Evolutionary conservation across 805 yeast species (phyloP), one percentile per base, ranked within the genome.

Genomic region (Debaryomyces castellii): DNA sequence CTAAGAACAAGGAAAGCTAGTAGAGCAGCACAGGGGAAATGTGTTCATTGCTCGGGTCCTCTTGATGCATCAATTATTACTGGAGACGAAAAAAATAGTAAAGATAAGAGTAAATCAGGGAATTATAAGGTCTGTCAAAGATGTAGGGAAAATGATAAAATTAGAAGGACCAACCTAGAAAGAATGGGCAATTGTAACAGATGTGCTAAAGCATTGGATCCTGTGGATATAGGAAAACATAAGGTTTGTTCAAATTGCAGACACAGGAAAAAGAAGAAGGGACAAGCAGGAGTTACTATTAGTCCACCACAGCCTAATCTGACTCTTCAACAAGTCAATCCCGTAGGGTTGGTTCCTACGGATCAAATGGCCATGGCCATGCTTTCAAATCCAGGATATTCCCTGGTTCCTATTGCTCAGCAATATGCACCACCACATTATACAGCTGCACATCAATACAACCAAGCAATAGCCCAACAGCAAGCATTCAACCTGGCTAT

Each of bases 11-110:
- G 81, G 39, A 83, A 83, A 55, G 80, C 81, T 0, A 74, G 71
- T 43, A 66, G 89, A 34, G 85, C 80, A 5, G 80, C 81, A 10
- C 76, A 73, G 51, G 88, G 89, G 0, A 76, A 76, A 53, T 83
- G 89, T 64, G 85, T 83, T 12, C 88, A 83, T 56, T 83, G 89
- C 50, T 71, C 82, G 1, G 86, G 87, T 2, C 81, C 83, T 6
- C 59, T 73, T 5, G 73, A 70, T 45, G 67, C 75, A 1, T 66
- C 69, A 44, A 67, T 71, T 23, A 61, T 68, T 24, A 58, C 65
- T 12, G 63, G 59, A 21, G 67, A 63, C 24, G 58, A 53, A 9
- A 54, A 54, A 38, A 52, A 48, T 1, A 45, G 43, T 20, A 30
- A 33, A 43, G 61, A 59, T 30, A 55, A 60, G 34, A 47, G 54